Evolutionary conservation across 495 filamentous ascomycete species (phyloP), one percentile per base, ranked within the genome.

Genomic region (Annulohypoxylon moriforme): DNA sequence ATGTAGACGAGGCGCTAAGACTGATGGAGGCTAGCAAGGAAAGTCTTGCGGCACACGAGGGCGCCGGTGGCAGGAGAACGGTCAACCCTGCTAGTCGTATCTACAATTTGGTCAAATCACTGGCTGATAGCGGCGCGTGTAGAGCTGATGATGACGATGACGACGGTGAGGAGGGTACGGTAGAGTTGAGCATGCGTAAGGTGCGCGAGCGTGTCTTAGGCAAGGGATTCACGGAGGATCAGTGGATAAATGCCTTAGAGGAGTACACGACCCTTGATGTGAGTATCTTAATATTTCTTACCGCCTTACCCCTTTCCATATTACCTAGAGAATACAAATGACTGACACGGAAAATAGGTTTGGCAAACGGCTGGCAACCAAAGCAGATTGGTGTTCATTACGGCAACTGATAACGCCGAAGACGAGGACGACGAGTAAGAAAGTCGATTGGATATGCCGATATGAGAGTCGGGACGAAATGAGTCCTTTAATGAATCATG

Each of bases 221-320:
- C 27, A 98, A 97, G 86, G 96, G 96, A 8, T 99, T 98, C 75
- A 98, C 96, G 4, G 91, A 93, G 71, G 92, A 97, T 81, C 94
- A 98, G 77, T 92, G 97, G 80, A 85, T 89, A 56, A 87, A 87
- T 68, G 91, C 94, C 38, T 85, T 99, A 72, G 91, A 95, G 60
- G 96, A 98, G 83, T 99, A 99, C 81, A 89, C 92, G 6, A 84
- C 88, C 67, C 76, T 97, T 60, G 90, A 95, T 83, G 96, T 99
- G 81, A 91, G 94, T 90, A 60, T 31, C 34, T 27, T 50, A 31
- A n/a, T 20, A 64, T 56, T 50, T 24, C 36, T 49, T 5, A 52
- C 46, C 55, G n/a, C 52, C 14, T 36, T 31, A 59, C 60, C 1
- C 6, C 44, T 42, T 44, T 64, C 55, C 52, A 55, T 33, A n/a